phyloP scores from a whole-genome alignment of 495 filamentous ascomycete species.

The Haplographium delicatum region DNA sequence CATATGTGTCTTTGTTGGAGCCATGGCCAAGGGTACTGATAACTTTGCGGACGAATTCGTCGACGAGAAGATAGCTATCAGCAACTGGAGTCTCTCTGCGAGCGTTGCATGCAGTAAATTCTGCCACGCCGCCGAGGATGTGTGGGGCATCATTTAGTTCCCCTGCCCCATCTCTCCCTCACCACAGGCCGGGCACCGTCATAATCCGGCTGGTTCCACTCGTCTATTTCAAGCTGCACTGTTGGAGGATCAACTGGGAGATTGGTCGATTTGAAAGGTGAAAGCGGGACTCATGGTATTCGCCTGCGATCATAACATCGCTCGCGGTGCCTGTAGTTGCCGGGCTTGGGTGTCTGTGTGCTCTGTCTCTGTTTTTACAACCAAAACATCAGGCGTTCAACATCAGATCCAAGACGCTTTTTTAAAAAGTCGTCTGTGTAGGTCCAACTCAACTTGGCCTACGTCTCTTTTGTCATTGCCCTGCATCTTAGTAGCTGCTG shows the following conservation, averaged over 20 bases:
- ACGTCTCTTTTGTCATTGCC: conserved; percentile 29
- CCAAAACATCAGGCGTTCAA: conserved; percentile 76
- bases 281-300: conserved; percentile 30
- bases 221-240: not conserved
- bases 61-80: conserved; percentile 96
- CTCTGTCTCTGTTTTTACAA: conserved; percentile 74
- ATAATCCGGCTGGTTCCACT: conserved; percentile 8
- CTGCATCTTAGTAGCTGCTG: conserved; percentile 13
- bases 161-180: conserved; percentile 7
- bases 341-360: conserved; percentile 41
- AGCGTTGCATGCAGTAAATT: conserved; percentile 99
- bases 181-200: too few species aligned
- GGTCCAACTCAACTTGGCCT: conserved; percentile 65
- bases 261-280: conserved; percentile 25
- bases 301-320: conserved; percentile 52
- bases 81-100: conserved; percentile 93
- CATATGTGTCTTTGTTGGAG: conserved; percentile 94
- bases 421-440: conserved; percentile 45
- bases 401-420: conserved; percentile 68
- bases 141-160: conserved; percentile 81
- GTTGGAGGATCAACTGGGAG: conserved; percentile 7
- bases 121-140: conserved; percentile 95
- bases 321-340: conserved; percentile 28
- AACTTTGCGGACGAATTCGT: conserved; percentile 93
- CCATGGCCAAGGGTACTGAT: conserved; percentile 95